These are phyloP conservation scores for Neonectria sp. DNA, from an alignment of 2,329 filamentous ascomycete genomes.

Conservation along the genomic window DNA sequence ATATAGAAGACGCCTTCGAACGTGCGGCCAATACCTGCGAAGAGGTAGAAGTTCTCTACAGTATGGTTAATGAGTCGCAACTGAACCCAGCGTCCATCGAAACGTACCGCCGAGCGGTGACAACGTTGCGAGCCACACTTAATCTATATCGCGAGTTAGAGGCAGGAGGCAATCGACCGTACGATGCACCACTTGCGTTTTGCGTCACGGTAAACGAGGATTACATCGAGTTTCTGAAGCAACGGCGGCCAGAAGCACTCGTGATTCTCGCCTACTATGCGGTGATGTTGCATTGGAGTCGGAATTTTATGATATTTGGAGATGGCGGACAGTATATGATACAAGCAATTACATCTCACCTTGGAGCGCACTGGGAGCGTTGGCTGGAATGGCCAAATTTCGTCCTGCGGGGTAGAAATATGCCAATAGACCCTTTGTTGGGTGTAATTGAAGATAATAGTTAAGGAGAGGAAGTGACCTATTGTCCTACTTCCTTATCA, in stretches of 20 bases:
- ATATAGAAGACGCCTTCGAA: background rate
- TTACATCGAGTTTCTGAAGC: conserved; percentile 19
- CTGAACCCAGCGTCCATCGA: background rate
- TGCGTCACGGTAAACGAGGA: background rate
- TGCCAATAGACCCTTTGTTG: background rate
- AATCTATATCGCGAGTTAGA: background rate
- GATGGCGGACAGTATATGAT: conserved; percentile 17
- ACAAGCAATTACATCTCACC: conserved; percentile 3
- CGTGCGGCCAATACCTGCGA: background rate
- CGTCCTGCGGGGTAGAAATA: background rate
- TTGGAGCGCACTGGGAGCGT: conserved; percentile 8
- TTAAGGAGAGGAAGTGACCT: background rate
- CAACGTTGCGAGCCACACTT: background rate
- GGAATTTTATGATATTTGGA: conserved; percentile 9
- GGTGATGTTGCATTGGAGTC: conserved; percentile 13
- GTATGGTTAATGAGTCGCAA: background rate
- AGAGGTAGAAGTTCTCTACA: background rate
- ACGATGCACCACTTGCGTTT: conserved; percentile 14
- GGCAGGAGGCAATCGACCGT: background rate
- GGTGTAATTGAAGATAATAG: background rate
- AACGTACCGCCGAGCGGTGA: background rate
- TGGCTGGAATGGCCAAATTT: conserved; percentile 18
- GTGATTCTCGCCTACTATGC: conserved; percentile 28
- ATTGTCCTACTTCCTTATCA: no score
- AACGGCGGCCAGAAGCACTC: conserved; percentile 28